Conservation (phyloP, 108 stramenopile species). For the Epipyxis sp. region DNA sequence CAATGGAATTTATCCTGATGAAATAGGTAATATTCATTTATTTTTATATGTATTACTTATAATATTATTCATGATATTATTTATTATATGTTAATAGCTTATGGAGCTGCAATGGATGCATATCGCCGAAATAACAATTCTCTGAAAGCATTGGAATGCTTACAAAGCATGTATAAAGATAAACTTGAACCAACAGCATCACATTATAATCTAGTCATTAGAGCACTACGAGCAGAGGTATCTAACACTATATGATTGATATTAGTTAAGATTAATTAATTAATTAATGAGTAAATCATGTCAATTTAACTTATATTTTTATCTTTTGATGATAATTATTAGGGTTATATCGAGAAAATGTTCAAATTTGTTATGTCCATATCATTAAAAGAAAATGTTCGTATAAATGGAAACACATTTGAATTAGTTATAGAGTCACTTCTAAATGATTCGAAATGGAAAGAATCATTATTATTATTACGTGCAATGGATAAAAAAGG, state of each 20-base stretch:
- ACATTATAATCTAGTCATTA: background rate
- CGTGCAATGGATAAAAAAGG: background rate
- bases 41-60: background rate
- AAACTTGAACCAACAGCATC: background rate
- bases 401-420: constrained; percentile 1
- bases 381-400: background rate
- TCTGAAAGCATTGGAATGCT: background rate
- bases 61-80: background rate
- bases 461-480: background rate
- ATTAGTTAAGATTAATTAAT: too few relatives aligned
- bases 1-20: constrained; percentile 7
- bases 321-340: too few relatives aligned
- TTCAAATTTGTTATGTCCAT: background rate
- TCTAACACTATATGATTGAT: too few relatives aligned
- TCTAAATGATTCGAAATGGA: background rate
- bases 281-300: too few relatives aligned
- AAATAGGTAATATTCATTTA: background rate
- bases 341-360: background rate
- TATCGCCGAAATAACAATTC: background rate
- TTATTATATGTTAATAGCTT: background rate
- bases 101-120: constrained; percentile 7
- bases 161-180: background rate
- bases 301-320: too few relatives aligned
- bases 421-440: constrained; percentile 1
- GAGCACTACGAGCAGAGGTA: background rate